Base-by-base conservation (phyloP, 805 yeast species). In the Barnettozyma sucrosica region DNA sequence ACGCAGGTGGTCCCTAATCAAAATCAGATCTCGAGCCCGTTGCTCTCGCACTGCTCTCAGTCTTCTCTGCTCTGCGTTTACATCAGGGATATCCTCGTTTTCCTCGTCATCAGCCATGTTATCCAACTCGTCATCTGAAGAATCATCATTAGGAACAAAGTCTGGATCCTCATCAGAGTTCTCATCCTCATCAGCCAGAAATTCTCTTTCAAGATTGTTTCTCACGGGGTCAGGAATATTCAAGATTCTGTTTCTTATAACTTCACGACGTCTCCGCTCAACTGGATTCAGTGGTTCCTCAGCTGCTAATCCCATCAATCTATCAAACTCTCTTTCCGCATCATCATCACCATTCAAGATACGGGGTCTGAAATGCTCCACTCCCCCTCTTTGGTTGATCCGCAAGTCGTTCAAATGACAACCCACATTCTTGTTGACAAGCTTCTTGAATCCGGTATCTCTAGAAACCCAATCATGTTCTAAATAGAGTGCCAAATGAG, bases 381-480 rank as follows among this genome's bases (percentile, higher is more conserved):
- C 26, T 18, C 16, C 41, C 8, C 20, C 41, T n/a, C 18, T 10
- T 37, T 9, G 26, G 26, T 23, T 37, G 18, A 13, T 9, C 20
- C 28, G 41, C 18, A 37, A 23, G 21, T 20, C 26, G 18, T 21
- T 20, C 10, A 23, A 37, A 7, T 14, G 26, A 21, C 45, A 73
- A 2, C 93, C 93, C 41, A 85, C 76, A 49, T 74, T 76, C 52
- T 71, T 77, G 45, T 73, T 61, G 16, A 85, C 67, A 60, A 83
- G 71, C 57, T 78, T 80, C 25, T 69, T 63, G 61, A 82, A 83
- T 0, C 88, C 89, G 42, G 81, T 80, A 61, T 85, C 95, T 46
- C 80, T 68, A 1, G 79, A 77, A 14, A 85, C 83, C 79, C 85
- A 80, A 55, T 84, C 89, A 59, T 83, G 85, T 51, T 76, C 80